Base-by-base conservation (phyloP, 441 rosid species). In the Jatropha podagrica region DNA sequence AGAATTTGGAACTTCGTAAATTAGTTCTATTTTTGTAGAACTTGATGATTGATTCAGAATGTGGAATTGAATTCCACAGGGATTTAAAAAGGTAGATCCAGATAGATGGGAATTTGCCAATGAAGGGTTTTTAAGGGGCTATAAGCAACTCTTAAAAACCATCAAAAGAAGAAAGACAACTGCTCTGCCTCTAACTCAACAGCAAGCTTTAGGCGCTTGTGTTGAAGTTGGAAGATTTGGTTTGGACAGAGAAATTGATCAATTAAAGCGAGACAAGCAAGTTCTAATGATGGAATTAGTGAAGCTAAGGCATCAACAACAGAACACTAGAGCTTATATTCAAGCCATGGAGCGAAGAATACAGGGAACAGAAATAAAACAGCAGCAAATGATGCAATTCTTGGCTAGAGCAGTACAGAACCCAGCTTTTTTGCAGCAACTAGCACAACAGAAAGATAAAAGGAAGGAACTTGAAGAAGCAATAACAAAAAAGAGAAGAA, bases 31-130 rank as follows among this genome's bases (percentile, higher is more conserved):
- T 32, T 32, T 41, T 12, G 3, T 69, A 15, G 42, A 37, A 62
- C 17, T 51, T 46, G 48, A 18, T 68, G 42, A 51, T 73, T 56
- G 44, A 74, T 56, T 40, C 48, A 72, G 23, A 74, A 27, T 55
- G 37, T 15, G 20, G 62, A 42, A 38, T 23, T 46, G 17, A 71
- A 62, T 62, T 55, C n/a, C 75, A 69, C 84, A 93, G 98, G 96
- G 97, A 3, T 95, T 95, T 78, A 87, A 93, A 76, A 95, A 95
- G 85, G 85, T 90, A 14, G 97, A 95, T 78, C 85, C 96, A 46
- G 98, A 93, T 48, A 85, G 83, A 77, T 93, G 98, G 96, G 97
- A 90, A 65, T 95, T 93, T 80, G 89, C 96, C 12, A 91, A 88
- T 78, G 98, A 95, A 76, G 91, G 88, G 18, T 93, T 95, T 81